Conservation (phyloP, 2,329 filamentous ascomycete species). For the Diatrype stigma region DNA sequence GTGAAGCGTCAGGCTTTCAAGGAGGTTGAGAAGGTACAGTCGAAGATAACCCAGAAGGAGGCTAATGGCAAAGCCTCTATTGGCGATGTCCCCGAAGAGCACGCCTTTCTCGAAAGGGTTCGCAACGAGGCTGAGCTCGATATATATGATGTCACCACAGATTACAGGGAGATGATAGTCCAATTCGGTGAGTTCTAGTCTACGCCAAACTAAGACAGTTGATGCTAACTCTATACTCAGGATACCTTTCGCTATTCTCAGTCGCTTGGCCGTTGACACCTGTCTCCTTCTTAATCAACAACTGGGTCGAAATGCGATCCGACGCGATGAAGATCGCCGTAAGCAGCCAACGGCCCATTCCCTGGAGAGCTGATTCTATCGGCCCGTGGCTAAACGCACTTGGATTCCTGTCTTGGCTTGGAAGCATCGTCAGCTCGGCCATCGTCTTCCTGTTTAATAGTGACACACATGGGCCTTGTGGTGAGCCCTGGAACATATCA, state of each 20-base stretch:
- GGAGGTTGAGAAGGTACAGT: conserved; percentile 74
- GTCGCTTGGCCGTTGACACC: conserved; percentile 93
- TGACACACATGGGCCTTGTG: conserved; percentile 59
- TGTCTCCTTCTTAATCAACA: conserved; percentile 85
- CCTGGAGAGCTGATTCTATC: conserved; percentile 87
- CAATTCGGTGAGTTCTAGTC: conserved; percentile 55
- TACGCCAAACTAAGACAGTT: conserved; percentile 13
- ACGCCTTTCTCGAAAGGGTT: conserved; percentile 73
- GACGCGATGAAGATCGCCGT: conserved; percentile 93
- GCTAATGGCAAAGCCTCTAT: conserved; percentile 31
- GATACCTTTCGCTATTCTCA: conserved; percentile 87
- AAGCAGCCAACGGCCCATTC: conserved; percentile 83
- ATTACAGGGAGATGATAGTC: conserved; percentile 91
- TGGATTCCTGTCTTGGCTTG: conserved; percentile 89
- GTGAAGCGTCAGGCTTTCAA: conserved; percentile 73
- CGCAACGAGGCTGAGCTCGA: conserved; percentile 78
- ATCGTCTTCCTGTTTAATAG: conserved; percentile 86
- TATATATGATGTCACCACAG: conserved; percentile 82
- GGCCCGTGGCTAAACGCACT: conserved; percentile 87
- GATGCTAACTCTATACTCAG: conserved; percentile 36
- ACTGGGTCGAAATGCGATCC: conserved; percentile 91
- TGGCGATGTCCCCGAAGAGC: conserved; percentile 72
- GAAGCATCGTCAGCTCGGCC: conserved; percentile 80
- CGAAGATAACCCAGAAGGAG: conserved; percentile 51
- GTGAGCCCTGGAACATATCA: conserved; percentile 65